Evolutionary conservation across 1,139 yeast genomes (phyloP), one percentile per base, ranked within the genome.

Genomic region (Fermentozyma sake): DNA sequence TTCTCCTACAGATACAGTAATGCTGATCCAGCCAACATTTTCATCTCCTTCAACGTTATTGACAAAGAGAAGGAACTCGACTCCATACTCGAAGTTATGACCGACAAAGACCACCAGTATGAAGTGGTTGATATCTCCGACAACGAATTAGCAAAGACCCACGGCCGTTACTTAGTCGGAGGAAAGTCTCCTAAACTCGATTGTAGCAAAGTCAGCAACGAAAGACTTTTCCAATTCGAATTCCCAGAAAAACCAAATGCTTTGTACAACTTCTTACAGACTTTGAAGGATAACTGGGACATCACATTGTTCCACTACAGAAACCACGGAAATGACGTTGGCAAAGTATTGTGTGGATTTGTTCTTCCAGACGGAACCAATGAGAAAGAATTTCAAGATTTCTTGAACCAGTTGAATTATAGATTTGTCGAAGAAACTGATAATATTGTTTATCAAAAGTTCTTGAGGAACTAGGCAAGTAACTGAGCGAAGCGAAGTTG

Each of bases 201-300:
- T 14, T 29, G 31, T 18, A 34, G 34, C 25, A 52, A 55, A 29
- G 76, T 80, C 9, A 65, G 72, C 16, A 69, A 83, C 39, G 99
- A 91, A 56, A 76, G 81, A 44, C 59, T 91, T 24, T 76, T 79
- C 43, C 74, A 83, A 31, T 91, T 91, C 48, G 96, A 87, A 56
- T 93, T 91, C 66, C 99, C 99, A 8, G 99, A 91, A 53, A 79
- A 93, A 46, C 97, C 97, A 1, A 95, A 96, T 23, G 97, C 98
- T 1, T 68, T 91, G 46, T 75, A 81, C 28, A 80, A 74, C 34
- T 91, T 91, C 58, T 69, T 91, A 46, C 72, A 71, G 24, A 72
- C 81, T 11, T 60, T 91, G 48, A 76, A 80, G 47, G 68, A 72
- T 19, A 77, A 79, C 33, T 91, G 97, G 97, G 91, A 89, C 51